Evolutionary conservation across 2,329 filamentous ascomycete genomes (phyloP).

Genomic region (Cyphellophora europaea): DNA sequence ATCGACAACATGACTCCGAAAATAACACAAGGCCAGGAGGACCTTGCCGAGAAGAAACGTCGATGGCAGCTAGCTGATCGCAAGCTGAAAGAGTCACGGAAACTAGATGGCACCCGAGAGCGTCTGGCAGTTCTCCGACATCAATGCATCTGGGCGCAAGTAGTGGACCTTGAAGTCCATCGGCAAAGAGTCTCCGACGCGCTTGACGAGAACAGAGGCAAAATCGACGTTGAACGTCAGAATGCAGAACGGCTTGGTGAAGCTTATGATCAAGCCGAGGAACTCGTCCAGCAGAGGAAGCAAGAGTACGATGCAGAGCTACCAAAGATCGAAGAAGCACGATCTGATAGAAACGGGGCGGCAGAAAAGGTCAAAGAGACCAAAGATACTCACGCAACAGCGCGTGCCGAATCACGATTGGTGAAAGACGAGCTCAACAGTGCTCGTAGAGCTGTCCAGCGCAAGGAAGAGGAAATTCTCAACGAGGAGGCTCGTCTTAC

Average conservation of each 20-base stretch:
- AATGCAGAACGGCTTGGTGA: conserved; percentile 39
- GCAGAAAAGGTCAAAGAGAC: conserved; percentile 23
- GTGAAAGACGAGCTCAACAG: conserved; percentile 24
- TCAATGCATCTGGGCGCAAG: conserved; percentile 80
- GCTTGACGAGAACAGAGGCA: too few species aligned
- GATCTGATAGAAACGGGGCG: conserved; percentile 33
- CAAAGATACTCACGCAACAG: neutral
- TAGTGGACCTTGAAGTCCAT: conserved; percentile 61
- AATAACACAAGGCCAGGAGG: conserved; percentile 38
- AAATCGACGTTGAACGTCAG: conserved; percentile 24
- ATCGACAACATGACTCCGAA: conserved; percentile 63
- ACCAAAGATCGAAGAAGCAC: conserved; percentile 33
- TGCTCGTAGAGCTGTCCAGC: conserved; percentile 30
- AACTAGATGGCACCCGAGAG: conserved; percentile 55
- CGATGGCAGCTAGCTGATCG: conserved; percentile 50
- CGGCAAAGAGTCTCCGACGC: too few species aligned
- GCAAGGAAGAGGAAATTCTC: conserved; percentile 35
- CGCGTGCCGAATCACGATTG: conserved; percentile 32
- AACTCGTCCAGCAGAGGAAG: conserved; percentile 33
- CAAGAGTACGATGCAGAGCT: conserved; percentile 23
- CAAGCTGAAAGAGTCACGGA: conserved; percentile 56
- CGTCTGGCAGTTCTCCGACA: conserved; percentile 50
- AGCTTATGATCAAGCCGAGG: conserved; percentile 31
- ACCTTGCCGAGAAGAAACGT: conserved; percentile 45
- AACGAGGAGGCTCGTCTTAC: conserved; percentile 49